phyloP scores from a whole-genome alignment of 768 basidiomycete species.

The Fomitopsis pulvina region DNA sequence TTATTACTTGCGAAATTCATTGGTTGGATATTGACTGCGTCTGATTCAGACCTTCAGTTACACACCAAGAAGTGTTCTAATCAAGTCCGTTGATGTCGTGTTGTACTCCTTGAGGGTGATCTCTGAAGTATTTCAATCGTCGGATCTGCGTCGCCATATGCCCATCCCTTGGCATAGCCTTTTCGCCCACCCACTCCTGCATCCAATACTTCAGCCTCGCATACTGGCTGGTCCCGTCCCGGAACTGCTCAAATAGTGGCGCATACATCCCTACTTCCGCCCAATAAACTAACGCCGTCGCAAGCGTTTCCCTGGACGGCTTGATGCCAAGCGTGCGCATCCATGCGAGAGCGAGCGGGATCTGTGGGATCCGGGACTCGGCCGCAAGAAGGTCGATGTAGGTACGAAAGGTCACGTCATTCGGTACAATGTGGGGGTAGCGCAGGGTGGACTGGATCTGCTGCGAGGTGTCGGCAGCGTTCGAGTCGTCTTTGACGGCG shows the following conservation, averaged over 20 bases:
- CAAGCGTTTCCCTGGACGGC: constrained; percentile 51
- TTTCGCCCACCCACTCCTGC: constrained; percentile 47
- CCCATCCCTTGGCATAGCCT: constrained; percentile 35
- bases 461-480: too few relatives aligned
- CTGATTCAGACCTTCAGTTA: neutral
- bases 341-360: constrained; percentile 67
- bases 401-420: constrained; percentile 44
- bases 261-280: constrained; percentile 59
- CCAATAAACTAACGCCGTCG: constrained; percentile 63
- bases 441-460: neutral
- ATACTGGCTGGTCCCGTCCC: constrained; percentile 30
- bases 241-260: constrained; percentile 44
- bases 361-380: constrained; percentile 43
- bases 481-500: neutral
- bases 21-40: too few relatives aligned
- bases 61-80: neutral
- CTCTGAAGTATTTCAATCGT: constrained; percentile 3
- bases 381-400: constrained; percentile 59
- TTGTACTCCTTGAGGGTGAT: neutral
- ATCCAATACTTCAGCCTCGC: constrained; percentile 45
- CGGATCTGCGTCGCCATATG: constrained; percentile 24
- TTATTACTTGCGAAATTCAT: too few relatives aligned
- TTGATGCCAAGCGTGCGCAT: constrained; percentile 53
- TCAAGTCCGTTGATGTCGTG: neutral
- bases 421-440: constrained; percentile 37